These are phyloP conservation scores for Diospyros kaki DNA, from an alignment of 148 eudicot species.

Conservation along the genomic window DNA sequence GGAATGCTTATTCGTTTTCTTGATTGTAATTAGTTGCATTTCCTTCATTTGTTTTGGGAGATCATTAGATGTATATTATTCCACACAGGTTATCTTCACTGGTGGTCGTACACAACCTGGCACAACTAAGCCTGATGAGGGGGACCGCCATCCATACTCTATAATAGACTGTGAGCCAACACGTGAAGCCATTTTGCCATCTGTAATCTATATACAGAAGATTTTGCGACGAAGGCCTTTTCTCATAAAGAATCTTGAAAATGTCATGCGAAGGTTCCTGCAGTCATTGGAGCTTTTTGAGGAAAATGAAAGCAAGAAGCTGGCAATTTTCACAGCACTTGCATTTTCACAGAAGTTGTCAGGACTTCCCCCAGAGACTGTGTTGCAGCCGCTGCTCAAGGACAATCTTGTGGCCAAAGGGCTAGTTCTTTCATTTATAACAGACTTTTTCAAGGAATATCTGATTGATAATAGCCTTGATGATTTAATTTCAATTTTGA, in stretches of 20 bases:
- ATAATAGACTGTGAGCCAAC: constrained; percentile 77
- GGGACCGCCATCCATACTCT: constrained; percentile 92
- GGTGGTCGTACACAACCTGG: constrained; percentile 99
- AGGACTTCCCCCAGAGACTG: constrained; percentile 95
- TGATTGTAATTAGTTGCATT: not conserved
- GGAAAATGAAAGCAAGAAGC: constrained; percentile 84
- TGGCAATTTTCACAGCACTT: constrained; percentile 97
- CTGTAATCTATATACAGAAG: constrained; percentile 90
- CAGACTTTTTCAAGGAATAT: constrained; percentile 95
- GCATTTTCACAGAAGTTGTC: constrained; percentile 99
- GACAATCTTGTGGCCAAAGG: constrained; percentile 96
- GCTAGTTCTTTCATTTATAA: constrained; percentile 80
- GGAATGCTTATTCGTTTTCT: not conserved
- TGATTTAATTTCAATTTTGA: constrained; percentile 84
- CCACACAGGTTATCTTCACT: constrained; percentile 71
- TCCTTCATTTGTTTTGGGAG: not conserved
- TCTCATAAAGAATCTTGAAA: constrained; percentile 95
- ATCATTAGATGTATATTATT: constrained; percentile 2
- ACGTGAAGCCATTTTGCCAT: constrained; percentile 86
- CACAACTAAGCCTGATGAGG: constrained; percentile 95
- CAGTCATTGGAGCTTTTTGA: constrained; percentile 96
- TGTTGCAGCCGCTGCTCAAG: constrained; percentile 94
- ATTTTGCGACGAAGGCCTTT: constrained; percentile 84
- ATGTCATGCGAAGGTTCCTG: constrained; percentile 87
- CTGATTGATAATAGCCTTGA: constrained; percentile 89